Percentiles rank a stretch among this genome's conserved stretches.
phyloP scores from a whole-genome alignment of 2,329 filamentous ascomycete species.

The Calonectria pseudoreteaudii region DNA sequence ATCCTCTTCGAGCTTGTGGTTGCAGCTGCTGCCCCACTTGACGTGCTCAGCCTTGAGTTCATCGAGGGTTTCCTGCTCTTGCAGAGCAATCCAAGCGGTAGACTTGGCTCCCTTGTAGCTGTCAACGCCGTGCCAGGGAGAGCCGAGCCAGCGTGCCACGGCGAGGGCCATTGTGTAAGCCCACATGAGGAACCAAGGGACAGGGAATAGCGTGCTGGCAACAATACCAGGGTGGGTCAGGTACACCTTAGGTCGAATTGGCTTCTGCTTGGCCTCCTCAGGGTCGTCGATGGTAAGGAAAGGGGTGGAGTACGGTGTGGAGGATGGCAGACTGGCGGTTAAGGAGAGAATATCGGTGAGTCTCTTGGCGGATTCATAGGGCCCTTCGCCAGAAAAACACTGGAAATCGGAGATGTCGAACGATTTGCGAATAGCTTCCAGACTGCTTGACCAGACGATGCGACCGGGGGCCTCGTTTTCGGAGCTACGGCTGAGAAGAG shows the following conservation, averaged over 20 bases:
- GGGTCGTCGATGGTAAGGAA: constrained; percentile 62
- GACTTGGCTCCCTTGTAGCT: constrained; percentile 82
- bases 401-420: constrained; percentile 82
- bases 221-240: constrained; percentile 89
- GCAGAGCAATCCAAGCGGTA: constrained; percentile 82
- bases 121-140: constrained; percentile 86
- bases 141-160: constrained; percentile 81
- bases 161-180: constrained; percentile 77
- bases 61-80: constrained; percentile 72
- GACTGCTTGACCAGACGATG: constrained; percentile 87
- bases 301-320: constrained; percentile 64
- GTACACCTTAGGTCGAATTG: constrained; percentile 72
- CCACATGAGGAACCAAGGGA: constrained; percentile 76
- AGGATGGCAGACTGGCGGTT: constrained; percentile 75
- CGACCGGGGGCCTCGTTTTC: constrained; percentile 65
- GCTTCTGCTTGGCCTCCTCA: constrained; percentile 35
- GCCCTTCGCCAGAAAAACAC: constrained; percentile 68
- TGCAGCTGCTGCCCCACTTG: constrained; percentile 89
- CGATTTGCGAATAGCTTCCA: constrained; percentile 71
- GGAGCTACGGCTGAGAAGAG: constrained; percentile 71
- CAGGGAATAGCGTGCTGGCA: constrained; percentile 82
- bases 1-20: constrained; percentile 66
- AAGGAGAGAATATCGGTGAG: constrained; percentile 87
- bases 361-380: constrained; percentile 91
- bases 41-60: constrained; percentile 62